These are phyloP conservation scores for Coniochaeta sp. DNA, from an alignment of 2,329 filamentous ascomycete species.

Conservation along the genomic window DNA sequence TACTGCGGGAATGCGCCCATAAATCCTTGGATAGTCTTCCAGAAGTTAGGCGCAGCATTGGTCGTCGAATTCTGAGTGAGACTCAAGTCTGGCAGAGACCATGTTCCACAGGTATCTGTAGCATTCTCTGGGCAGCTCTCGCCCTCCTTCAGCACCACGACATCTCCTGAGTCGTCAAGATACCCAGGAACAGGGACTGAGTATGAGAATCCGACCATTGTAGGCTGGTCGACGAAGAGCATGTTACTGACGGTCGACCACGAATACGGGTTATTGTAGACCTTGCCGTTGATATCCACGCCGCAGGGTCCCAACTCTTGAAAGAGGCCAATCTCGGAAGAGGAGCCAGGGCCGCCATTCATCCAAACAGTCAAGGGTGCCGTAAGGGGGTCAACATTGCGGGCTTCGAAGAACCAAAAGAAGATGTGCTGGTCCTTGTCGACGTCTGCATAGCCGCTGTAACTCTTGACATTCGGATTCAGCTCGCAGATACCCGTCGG, in stretches of 20 bases:
- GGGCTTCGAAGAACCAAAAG: conserved; percentile 43
- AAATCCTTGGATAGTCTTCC: conserved; percentile 54
- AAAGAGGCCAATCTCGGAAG: conserved; percentile 48
- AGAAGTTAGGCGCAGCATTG: conserved; percentile 49
- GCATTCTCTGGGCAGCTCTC: conserved; percentile 43
- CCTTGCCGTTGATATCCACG: conserved; percentile 32
- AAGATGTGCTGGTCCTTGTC: conserved; percentile 31
- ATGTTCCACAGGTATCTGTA: conserved; percentile 43
- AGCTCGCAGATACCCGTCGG: conserved; percentile 36
- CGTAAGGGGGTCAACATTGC: conserved; percentile 31
- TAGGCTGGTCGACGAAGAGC: conserved; percentile 53
- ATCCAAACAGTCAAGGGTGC: conserved; percentile 44
- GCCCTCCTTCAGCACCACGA: conserved; percentile 34
- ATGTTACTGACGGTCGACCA: conserved; percentile 54
- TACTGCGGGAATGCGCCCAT: conserved; percentile 52
- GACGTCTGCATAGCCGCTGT: conserved; percentile 34
- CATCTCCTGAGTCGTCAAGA: conserved; percentile 15
- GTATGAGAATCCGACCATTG: conserved; percentile 51
- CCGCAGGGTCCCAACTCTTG: conserved; percentile 31
- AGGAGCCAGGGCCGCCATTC: conserved; percentile 44
- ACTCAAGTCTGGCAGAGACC: conserved; percentile 39
- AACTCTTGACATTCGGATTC: conserved; percentile 31
- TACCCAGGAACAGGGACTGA: conserved; percentile 23
- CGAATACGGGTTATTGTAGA: conserved; percentile 46
- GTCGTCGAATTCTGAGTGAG: conserved; percentile 44